Evolutionary conservation across 2,329 filamentous ascomycete genomes (phyloP), one percentile per base, ranked within the genome.

Genomic region (Epichloe sibirici): DNA sequence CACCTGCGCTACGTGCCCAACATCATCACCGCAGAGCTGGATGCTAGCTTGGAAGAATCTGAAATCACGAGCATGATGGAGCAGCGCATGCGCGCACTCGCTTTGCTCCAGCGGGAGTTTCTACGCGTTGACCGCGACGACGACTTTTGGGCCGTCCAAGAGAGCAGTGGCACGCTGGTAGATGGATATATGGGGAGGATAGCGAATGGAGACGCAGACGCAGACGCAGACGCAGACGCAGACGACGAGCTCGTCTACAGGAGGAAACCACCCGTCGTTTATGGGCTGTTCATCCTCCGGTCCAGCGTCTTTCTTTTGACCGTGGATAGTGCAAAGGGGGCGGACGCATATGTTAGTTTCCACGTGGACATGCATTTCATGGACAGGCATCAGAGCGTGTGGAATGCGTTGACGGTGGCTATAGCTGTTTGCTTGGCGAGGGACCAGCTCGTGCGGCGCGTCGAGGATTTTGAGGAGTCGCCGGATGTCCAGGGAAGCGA

Each of bases 331-430:
- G 60, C 68, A 21, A 67, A 66, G 48, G 67, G 62, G 3, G 58
- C 65, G 2, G 45, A 61, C 4, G 65, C 64, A n/a, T 65, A 67
- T 49, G 64, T 73, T 35, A 73, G 69, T 56, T 73, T 68, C 51
- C 71, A 73, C 45, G 65, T 72, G n/a, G 67, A 71, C 45, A 59
- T 67, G 23, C 62, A 71, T 45, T 71, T 74, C 45, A 61, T 63
- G 49, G 65, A 71, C 44, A 60, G 60, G 11, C 60, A 65, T 17
- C 70, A 73, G 57, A 67, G 69, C 50, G 64, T 74, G 23, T 74
- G 71, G 71, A 73, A 74, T 56, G 71, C 69, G 2, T 57, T 74
- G 39, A 73, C 71, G 4, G 51, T 71, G 9, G 71, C 69, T 8
- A 63, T 71, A 23, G 65, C 65, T 11, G 64, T 66, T 2, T 73